Evolutionary conservation across 1,284 basidiomycete genomes (phyloP).

Genomic region (Fistulina hepatica): DNA sequence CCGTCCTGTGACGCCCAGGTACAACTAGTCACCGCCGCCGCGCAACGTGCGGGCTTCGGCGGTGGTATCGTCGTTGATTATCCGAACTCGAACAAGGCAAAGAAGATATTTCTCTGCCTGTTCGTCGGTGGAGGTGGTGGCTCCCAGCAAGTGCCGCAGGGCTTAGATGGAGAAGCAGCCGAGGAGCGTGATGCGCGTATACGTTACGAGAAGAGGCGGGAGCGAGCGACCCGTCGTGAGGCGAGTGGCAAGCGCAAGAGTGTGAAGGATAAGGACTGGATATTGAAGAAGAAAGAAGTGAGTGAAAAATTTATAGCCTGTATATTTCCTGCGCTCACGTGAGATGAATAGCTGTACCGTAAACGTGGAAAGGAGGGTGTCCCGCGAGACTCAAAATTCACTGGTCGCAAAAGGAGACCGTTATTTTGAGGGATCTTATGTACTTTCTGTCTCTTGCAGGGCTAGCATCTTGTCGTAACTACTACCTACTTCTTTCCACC

Average conservation of each 20-base stretch:
- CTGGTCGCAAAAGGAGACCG: constrained; percentile 61
- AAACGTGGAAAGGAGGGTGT: constrained; percentile 73
- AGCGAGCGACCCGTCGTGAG: constrained; percentile 36
- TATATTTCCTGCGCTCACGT: constrained; percentile 8
- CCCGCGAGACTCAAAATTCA: constrained; percentile 73
- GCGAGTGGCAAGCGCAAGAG: constrained; percentile 50
- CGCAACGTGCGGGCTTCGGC: constrained; percentile 92
- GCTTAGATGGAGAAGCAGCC: constrained; percentile 58
- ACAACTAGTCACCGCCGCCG: constrained; percentile 87
- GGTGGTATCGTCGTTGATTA: constrained; percentile 97
- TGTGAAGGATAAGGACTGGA: constrained; percentile 69
- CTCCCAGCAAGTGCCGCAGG: constrained; percentile 59
- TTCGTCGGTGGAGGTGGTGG: constrained; percentile 70
- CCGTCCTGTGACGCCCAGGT: constrained; percentile 94
- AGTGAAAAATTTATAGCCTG: constrained; percentile 12
- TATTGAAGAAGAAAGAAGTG: constrained; percentile 77
- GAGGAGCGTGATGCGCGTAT: constrained; percentile 35
- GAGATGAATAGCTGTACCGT: constrained; percentile 51
- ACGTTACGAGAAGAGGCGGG: constrained; percentile 57
- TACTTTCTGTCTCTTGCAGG: too few relatives aligned
- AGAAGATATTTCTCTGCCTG: constrained; percentile 85
- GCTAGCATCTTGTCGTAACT: too few relatives aligned
- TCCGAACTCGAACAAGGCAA: constrained; percentile 90
- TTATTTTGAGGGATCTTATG: constrained; percentile 39
- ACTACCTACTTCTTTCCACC: too few relatives aligned